phyloP scores from a whole-genome alignment of 306 rosid species.

The Acacia crassicarpa region DNA sequence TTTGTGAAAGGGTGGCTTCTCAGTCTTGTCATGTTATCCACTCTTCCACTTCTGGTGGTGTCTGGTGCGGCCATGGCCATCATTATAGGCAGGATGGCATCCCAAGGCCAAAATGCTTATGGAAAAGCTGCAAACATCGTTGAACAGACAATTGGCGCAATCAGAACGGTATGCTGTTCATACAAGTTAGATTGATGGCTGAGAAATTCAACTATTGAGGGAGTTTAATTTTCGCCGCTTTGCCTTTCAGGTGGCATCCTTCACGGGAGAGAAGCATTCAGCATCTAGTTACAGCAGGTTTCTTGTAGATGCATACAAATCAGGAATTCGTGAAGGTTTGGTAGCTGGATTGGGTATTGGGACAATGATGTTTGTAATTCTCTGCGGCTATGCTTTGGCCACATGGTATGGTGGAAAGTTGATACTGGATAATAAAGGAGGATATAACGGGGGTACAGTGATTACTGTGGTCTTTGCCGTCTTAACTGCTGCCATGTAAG shows the following conservation, averaged over 20 bases:
- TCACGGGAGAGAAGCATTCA: conserved; percentile 84
- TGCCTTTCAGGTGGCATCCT: conserved; percentile 71
- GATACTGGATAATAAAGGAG: conserved; percentile 62
- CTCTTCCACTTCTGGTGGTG: conserved; percentile 71
- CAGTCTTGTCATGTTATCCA: conserved; percentile 68
- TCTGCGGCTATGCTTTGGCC: conserved; percentile 69
- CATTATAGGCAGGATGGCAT: conserved; percentile 56
- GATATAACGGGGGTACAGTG: conserved; percentile 78
- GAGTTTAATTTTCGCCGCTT: not conserved
- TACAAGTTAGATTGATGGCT: not conserved
- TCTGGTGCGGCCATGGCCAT: conserved; percentile 68
- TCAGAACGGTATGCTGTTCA: conserved; percentile 63
- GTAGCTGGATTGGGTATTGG: conserved; percentile 70
- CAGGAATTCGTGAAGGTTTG: conserved; percentile 72
- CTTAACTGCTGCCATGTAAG: conserved; percentile 86
- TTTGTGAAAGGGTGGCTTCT: conserved; percentile 90
- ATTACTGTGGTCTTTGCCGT: conserved; percentile 73
- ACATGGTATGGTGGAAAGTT: conserved; percentile 82
- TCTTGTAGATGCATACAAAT: conserved; percentile 68
- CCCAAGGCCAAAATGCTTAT: conserved; percentile 75
- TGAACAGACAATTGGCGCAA: conserved; percentile 89
- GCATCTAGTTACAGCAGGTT: conserved; percentile 51
- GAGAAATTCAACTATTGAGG: not conserved
- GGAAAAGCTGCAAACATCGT: conserved; percentile 80
- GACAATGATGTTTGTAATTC: conserved; percentile 54